Evolutionary conservation across 345 rosid genomes (phyloP), one percentile per base, ranked within the genome.

Genomic region (Arabidopsis suecica): DNA sequence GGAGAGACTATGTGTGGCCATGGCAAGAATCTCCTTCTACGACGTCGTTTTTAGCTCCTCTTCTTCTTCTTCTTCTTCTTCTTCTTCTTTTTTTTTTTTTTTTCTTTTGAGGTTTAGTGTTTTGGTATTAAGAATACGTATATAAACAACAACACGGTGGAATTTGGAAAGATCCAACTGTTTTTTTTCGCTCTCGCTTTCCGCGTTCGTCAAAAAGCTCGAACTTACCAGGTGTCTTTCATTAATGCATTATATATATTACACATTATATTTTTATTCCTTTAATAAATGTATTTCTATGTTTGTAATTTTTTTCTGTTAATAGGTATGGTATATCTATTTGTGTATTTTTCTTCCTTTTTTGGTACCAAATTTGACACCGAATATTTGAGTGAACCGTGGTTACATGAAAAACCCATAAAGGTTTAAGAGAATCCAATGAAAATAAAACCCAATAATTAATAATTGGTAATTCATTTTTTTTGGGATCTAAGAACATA

Each of bases 1-100:
- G 58, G 55, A 62, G 75, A 77, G 71, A 60, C 58, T 51, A 40
- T 57, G 18, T 18, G 58, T 42, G 66, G 80, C 65, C 80, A 77
- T 77, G 66, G 71, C 23, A 72, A 72, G 53, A 61, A 62, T 22
- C 66, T 74, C 78, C 66, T 6, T 30, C 68, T 5, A 38, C 78
- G 73, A 37, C 73, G 73, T 23, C 75, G 75, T 61, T 64, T 37
- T 54, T 1, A 22, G 30, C 40, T 41, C 40, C 55, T 69, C 65
- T 40, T 69, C 55, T 38, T 45, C 54, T 54, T 37, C 8, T 6
- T 11, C 6, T 6, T 69, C 65, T 40, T 69, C 55, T 38, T 45
- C 54, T 54, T 37, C 8, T 6, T 11, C 6, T 6, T n/a, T n/a
- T n/a, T n/a, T 33, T 34, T 59, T 14, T 11, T 14, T 9, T 7